Evolutionary conservation across 352 stramenopile genomes (phyloP).

Genomic region (Peronospora destructor): DNA sequence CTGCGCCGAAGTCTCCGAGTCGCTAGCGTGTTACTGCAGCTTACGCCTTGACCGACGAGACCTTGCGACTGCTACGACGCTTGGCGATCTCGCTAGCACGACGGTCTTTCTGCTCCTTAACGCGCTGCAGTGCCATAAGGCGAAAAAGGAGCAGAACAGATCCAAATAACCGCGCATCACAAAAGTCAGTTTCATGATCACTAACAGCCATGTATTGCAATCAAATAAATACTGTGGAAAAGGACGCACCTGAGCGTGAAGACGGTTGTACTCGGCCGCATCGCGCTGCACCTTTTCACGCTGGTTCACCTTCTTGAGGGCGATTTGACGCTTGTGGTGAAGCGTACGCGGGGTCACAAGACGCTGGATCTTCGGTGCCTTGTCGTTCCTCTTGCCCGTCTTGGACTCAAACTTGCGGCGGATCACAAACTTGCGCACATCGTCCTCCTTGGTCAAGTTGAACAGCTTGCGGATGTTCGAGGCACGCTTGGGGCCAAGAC

Average conservation of each 20-base stretch:
- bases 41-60: slow-evolving; percentile 88
- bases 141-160: slow-evolving; percentile 85
- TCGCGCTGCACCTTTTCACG: slow-evolving; percentile 91
- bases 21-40: slow-evolving; percentile 24
- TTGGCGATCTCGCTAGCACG: slow-evolving; percentile 96
- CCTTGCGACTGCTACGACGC: slow-evolving; percentile 95
- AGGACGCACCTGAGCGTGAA: slow-evolving; percentile 89
- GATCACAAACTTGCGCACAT: slow-evolving; percentile 99
- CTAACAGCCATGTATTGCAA: too few relatives aligned
- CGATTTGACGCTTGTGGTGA: slow-evolving; percentile 92
- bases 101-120: slow-evolving; percentile 98
- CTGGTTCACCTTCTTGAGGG: slow-evolving; percentile 78
- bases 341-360: slow-evolving; percentile 96
- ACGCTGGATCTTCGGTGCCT: slow-evolving; percentile 99
- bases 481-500: slow-evolving; percentile 98
- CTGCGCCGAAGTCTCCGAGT: slow-evolving; percentile 12
- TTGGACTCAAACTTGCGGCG: slow-evolving; percentile 98
- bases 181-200: slow-evolving; percentile 32
- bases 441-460: slow-evolving; percentile 99
- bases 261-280: slow-evolving; percentile 95
- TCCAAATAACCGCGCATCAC: slow-evolving; percentile 31
- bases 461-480: slow-evolving; percentile 99
- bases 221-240: slow-evolving; percentile 2
- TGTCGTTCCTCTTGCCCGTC: slow-evolving; percentile 97
- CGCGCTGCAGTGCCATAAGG: slow-evolving; percentile 93